Percentiles rank a stretch among this genome's conserved stretches.
These are phyloP conservation scores for Penicillium sp. DNA, from an alignment of 2,329 filamentous ascomycete genomes.

Conservation along the genomic window DNA sequence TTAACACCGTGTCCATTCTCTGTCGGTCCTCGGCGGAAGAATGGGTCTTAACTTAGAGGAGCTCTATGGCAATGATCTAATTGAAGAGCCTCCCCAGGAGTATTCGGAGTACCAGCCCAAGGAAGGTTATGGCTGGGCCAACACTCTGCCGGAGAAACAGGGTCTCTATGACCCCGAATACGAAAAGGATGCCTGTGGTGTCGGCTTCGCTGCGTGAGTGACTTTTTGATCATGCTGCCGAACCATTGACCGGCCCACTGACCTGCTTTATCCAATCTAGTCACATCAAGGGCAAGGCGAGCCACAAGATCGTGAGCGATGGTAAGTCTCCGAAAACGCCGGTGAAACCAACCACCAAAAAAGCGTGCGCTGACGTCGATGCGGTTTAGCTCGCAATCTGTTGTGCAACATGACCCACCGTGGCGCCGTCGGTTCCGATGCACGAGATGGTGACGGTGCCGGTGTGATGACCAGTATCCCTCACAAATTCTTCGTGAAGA, in stretches of 20 bases:
- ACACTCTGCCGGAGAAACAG: slow-evolving; percentile 94
- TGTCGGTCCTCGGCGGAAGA: slow-evolving; percentile 44
- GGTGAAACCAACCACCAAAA: slow-evolving; percentile 1
- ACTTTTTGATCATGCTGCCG: background rate
- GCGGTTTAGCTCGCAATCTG: slow-evolving; percentile 68
- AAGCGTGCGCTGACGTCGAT: slow-evolving; percentile 8
- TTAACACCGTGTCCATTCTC: slow-evolving; percentile 30
- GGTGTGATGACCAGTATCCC: slow-evolving; percentile 99
- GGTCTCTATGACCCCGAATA: slow-evolving; percentile 93
- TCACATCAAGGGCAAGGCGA: slow-evolving; percentile 94
- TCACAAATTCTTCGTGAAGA: slow-evolving; percentile 97
- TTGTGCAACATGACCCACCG: slow-evolving; percentile 99
- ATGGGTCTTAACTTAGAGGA: slow-evolving; percentile 49
- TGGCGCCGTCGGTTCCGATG: slow-evolving; percentile 95
- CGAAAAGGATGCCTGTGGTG: slow-evolving; percentile 99
- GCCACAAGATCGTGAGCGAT: slow-evolving; percentile 99
- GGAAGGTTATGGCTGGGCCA: slow-evolving; percentile 82
- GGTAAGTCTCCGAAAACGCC: slow-evolving; percentile 52
- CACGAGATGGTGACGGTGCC: slow-evolving; percentile 94
- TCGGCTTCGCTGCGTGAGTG: slow-evolving; percentile 92
- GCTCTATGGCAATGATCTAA: slow-evolving; percentile 45
- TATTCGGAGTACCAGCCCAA: slow-evolving; percentile 52
- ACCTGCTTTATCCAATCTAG: slow-evolving; percentile 30
- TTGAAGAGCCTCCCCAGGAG: slow-evolving; percentile 41
- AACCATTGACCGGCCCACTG: slow-evolving; percentile 11